Evolutionary conservation across 2,329 filamentous ascomycete genomes (phyloP).

Genomic region (Alternaria sp.): DNA sequence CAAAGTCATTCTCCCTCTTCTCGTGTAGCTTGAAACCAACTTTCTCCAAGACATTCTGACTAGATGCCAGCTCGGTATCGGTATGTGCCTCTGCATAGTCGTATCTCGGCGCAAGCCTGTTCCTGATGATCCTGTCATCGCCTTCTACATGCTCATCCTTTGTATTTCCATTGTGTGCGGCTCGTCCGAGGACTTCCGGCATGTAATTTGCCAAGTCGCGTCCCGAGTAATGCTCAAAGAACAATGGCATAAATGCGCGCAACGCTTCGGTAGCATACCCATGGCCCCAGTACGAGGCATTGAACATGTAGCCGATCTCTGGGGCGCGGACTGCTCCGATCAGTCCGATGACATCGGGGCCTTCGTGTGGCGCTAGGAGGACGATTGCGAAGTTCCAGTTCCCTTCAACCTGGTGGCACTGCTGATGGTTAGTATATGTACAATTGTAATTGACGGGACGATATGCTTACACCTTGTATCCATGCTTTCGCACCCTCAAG

Average conservation of each 20-base stretch:
- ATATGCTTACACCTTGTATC: conserved; percentile 42
- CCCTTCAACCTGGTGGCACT: conserved; percentile 40
- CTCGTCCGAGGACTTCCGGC: background rate
- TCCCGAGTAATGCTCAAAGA: conserved; percentile 48
- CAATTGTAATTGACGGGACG: no score
- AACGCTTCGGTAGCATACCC: conserved; percentile 57
- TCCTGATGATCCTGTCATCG: background rate
- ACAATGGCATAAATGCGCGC: conserved; percentile 51
- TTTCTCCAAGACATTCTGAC: conserved; percentile 66
- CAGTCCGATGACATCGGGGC: conserved; percentile 51
- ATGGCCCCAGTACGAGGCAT: conserved; percentile 50
- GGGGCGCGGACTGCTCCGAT: conserved; percentile 54
- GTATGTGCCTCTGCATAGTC: conserved; percentile 56
- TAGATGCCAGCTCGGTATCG: conserved; percentile 60
- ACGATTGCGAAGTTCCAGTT: conserved; percentile 67
- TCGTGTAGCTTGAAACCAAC: conserved; percentile 62
- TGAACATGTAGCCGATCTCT: conserved; percentile 55
- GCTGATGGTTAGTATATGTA: background rate
- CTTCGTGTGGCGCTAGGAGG: conserved; percentile 5
- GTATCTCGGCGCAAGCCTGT: conserved; percentile 10
- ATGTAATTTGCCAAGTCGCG: background rate
- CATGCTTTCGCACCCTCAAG: conserved; percentile 44
- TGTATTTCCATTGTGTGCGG: conserved; percentile 4
- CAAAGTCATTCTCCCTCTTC: conserved; percentile 52
- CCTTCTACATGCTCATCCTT: background rate